These are phyloP conservation scores for Linum usitatissimum DNA, from an alignment of 345 rosid species.

Conservation along the genomic window DNA sequence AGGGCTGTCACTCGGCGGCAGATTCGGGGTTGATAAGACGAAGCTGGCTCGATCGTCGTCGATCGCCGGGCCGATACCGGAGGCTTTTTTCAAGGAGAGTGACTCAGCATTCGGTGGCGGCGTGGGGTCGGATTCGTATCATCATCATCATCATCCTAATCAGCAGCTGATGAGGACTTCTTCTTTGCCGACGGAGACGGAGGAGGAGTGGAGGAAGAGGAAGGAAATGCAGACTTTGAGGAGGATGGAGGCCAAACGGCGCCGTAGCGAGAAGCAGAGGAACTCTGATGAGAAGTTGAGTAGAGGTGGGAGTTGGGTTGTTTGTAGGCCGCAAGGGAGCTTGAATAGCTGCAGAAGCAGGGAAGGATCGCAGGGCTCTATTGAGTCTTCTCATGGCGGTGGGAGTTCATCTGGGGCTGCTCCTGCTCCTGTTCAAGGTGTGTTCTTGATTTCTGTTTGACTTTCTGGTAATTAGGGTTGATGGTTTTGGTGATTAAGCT, in stretches of 20 bases:
- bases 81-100: not conserved
- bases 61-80: constrained; percentile 42
- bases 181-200: constrained; percentile 53
- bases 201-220: constrained; percentile 68
- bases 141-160: too few species aligned
- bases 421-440: too few species aligned
- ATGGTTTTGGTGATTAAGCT: too few species aligned
- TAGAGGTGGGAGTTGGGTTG: constrained; percentile 3
- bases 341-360: too few species aligned
- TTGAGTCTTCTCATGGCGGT: too few species aligned
- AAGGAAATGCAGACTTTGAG: constrained; percentile 50
- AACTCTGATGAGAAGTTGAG: constrained; percentile 18
- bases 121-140: not conserved
- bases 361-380: too few species aligned
- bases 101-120: constrained; percentile 12
- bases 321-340: not conserved
- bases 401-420: too few species aligned
- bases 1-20: constrained; percentile 70
- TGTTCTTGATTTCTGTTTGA: too few species aligned
- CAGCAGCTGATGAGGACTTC: constrained; percentile 39
- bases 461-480: too few species aligned
- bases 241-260: constrained; percentile 73
- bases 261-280: constrained; percentile 62
- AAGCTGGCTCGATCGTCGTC: constrained; percentile 47
- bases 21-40: constrained; percentile 68